phyloP scores from a whole-genome alignment of 1,284 basidiomycete species.

The Mycena citricolor region DNA sequence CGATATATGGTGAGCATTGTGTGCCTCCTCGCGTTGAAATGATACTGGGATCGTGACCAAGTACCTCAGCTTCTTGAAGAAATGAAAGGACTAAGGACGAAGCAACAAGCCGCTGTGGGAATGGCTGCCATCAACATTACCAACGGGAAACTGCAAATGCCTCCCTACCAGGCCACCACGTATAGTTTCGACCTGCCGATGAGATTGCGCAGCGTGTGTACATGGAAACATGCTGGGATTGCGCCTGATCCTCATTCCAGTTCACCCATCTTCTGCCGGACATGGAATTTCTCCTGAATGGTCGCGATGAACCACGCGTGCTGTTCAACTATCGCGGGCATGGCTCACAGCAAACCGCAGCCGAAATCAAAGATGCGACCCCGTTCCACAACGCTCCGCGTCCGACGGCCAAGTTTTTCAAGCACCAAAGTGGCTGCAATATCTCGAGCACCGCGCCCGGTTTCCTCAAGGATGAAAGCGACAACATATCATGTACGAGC shows the following conservation, averaged over 20 bases:
- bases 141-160: constrained; percentile 6
- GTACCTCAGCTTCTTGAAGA: constrained; percentile 15
- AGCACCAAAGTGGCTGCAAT: constrained; percentile 16
- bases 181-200: constrained; percentile 8
- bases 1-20: constrained; percentile 4
- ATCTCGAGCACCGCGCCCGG: constrained; percentile 2
- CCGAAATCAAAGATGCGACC: constrained; percentile 1
- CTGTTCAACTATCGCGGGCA: constrained; percentile 16
- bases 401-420: constrained; percentile 16
- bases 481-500: constrained; percentile 9
- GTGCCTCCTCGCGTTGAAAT: no score
- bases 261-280: constrained; percentile 16
- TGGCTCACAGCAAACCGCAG: constrained; percentile 1
- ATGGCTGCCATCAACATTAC: constrained; percentile 15
- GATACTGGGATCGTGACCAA: no score
- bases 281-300: constrained; percentile 20
- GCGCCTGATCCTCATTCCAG: constrained; percentile 7
- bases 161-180: constrained; percentile 14
- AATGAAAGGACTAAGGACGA: constrained; percentile 1
- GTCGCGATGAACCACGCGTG: constrained; percentile 22
- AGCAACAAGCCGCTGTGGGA: constrained; percentile 15
- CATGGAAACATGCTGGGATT: no score
- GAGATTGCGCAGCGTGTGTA: constrained; percentile 4
- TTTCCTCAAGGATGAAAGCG: constrained; percentile 10
- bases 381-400: constrained; percentile 17